A percentile compares a stretch with the other conserved stretches of the same genome.
Evolutionary conservation across 371 early-diverging fungal species (phyloP).

Genomic region (Syncephalastrum sp.): DNA sequence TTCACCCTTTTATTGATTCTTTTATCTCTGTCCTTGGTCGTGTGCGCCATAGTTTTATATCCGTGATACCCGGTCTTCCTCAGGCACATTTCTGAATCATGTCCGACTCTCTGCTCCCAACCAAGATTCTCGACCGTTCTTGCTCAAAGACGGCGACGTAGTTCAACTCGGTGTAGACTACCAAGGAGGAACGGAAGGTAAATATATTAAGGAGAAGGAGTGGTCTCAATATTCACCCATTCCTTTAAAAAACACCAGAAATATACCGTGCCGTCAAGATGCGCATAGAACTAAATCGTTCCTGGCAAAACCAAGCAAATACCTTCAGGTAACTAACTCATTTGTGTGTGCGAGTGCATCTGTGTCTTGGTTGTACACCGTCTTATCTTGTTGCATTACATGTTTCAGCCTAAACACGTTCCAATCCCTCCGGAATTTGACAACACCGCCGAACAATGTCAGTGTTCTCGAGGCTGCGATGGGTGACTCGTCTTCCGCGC

Average conservation of each 20-base stretch:
- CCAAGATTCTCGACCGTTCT: slow-evolving; percentile 69
- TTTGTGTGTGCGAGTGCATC: background rate
- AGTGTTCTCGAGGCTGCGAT: slow-evolving; percentile 27
- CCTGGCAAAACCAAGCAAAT: slow-evolving; percentile 21
- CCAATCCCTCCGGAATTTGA: slow-evolving; percentile 32
- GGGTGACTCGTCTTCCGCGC: slow-evolving; percentile 2
- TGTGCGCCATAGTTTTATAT: slow-evolving; percentile 62
- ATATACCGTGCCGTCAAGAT: slow-evolving; percentile 32
- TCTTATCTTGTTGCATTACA: slow-evolving; percentile 2
- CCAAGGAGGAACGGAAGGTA: slow-evolving; percentile 79
- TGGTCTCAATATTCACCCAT: background rate
- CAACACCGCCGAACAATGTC: slow-evolving; percentile 36
- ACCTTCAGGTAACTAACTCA: slow-evolving; percentile 18
- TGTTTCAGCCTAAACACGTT: slow-evolving; percentile 36
- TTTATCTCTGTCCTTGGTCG: no score
- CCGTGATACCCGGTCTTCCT: slow-evolving; percentile 80
- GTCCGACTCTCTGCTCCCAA: slow-evolving; percentile 75
- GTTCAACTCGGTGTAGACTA: slow-evolving; percentile 86
- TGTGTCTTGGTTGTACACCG: background rate
- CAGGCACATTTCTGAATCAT: slow-evolving; percentile 90
- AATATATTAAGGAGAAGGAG: slow-evolving; percentile 21
- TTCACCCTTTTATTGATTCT: background rate
- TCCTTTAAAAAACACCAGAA: slow-evolving; percentile 2
- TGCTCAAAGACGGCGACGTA: slow-evolving; percentile 76
- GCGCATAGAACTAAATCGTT: slow-evolving; percentile 22